Base-by-base conservation (phyloP, 257 asterid genomes). In the Mitragyna speciosa region DNA sequence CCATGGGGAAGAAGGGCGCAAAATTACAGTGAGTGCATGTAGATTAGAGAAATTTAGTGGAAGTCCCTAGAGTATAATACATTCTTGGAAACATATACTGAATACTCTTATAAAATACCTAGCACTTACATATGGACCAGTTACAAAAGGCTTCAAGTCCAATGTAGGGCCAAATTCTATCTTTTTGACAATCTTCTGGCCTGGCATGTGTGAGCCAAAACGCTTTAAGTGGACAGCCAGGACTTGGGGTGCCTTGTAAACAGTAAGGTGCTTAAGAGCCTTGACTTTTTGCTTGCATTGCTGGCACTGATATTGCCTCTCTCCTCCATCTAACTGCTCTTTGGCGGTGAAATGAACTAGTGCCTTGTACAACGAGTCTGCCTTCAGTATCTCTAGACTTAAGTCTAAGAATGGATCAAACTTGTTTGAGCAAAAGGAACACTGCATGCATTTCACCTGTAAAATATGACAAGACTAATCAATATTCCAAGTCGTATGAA, bases 401-500 rank as follows among this genome's bases (percentile, higher is more conserved):
- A 96, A 76, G 87, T 94, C 99, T 85, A 96, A 86, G 86, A 96
- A 96, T 7, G 98, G 98, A 73, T 96, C 99, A 76, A 89, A 94
- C 80, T 92, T 94, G 86, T 96, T 86, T 69, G 99, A 96, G 89
- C 97, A 89, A 76, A 85, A 90, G 75, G 94, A 92, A 80, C 99
- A 96, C 76, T 94, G 98, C 96, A 89, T 85, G 86, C 99, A 94
- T 90, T 94, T 94, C 87, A 96, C 98, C 99, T 96, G 84, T 76
- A 80, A 86, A 70, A 78, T 65, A 73, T 63, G 52, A 75, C 65
- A 82, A 39, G 15, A 58, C 49, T 9, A 56, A 51, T 76, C 54
- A 82, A 41, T 41, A 82, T 26, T 20, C 24, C 52, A 73, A n/a
- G 49, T 31, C n/a, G 69, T 48, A 65, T 24, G 45, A 51, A 75